phyloP scores from a whole-genome alignment of 2,329 filamentous ascomycete species.

The Didymella keratinophila region DNA sequence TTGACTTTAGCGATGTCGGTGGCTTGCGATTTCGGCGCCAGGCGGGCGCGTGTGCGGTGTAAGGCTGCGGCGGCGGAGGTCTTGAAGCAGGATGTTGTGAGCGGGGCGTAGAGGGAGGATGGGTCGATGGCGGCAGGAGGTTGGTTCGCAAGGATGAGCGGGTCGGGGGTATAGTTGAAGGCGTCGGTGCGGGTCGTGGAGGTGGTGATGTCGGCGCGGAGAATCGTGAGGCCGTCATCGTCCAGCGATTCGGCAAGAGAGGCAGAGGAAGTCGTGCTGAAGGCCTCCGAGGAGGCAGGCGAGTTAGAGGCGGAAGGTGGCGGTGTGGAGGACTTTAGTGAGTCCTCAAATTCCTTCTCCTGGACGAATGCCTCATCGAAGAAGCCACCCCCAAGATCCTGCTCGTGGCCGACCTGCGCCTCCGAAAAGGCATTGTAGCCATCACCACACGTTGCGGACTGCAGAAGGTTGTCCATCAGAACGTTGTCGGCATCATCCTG shows the following conservation, averaged over 20 bases:
- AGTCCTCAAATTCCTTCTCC: background rate
- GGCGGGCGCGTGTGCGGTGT: conserved; percentile 28
- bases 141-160: conserved; percentile 1
- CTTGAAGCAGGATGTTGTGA: conserved; percentile 27
- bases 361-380: background rate
- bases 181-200: background rate
- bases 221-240: background rate
- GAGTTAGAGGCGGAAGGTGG: background rate
- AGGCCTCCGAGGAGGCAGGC: background rate
- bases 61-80: conserved; percentile 27
- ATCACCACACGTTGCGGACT: background rate
- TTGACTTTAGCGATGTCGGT: conserved; percentile 34
- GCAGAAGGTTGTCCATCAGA: background rate
- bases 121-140: conserved; percentile 1
- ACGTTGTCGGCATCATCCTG: background rate
- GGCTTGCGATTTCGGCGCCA: conserved; percentile 23
- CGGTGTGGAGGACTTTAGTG: background rate
- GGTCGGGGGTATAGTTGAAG: background rate
- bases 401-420: background rate
- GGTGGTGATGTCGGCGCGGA: background rate
- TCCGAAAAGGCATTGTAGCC: background rate
- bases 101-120: conserved; percentile 24
- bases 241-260: conserved; percentile 2
- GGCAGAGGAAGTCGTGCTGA: background rate
- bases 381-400: background rate